Evolutionary conservation across 1,139 yeast species (phyloP), one percentile per base, ranked within the genome.

Genomic region (Magnusiomyces suaveolens): DNA sequence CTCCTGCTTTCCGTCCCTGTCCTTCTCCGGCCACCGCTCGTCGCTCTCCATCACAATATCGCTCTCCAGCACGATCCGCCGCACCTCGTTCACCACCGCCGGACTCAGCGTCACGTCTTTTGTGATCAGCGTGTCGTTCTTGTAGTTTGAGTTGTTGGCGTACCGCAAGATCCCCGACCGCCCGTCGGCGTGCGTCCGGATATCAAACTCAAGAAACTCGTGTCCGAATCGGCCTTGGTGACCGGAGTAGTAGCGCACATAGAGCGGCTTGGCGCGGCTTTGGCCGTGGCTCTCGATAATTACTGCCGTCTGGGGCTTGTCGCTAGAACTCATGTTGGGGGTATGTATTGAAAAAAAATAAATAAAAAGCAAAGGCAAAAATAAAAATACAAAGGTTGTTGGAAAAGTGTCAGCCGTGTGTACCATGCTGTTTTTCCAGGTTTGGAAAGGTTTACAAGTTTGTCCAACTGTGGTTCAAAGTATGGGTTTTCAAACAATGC

Each of bases 211-310:
- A 62, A 74, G 59, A 59, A 74, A 75, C 61, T 75, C 79, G 57
- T 75, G 79, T 2, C 79, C 79, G 58, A 68, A 70, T 21, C 70
- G 64, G 3, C 79, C 79, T 48, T 67, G 67, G 55, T 74, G 77
- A 1, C 77, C 77, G 0, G 77, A 63, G 57, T 75, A 75, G 59
- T 73, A 72, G 36, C 76, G 60, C 21, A 75, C 50, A 49, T 71
- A 72, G 55, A 74, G 71, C 36, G 71, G 69, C 25, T 67, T 70
- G 3, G 59, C 53, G 18, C 29, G 26, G 33, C 36, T 26, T 20
- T 46, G 48, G 24, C 48, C 48, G 24, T 46, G 48, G 24, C 38
- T 32, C 20, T 46, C 48, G 16, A 46, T 21, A 18, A 46, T 46
- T 8, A 38, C 6, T 14, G 36, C 38, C 2, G 12, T 29, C 6